These are phyloP conservation scores for Fusarium drepaniforme DNA, from an alignment of 2,329 filamentous ascomycete genomes.

Conservation along the genomic window DNA sequence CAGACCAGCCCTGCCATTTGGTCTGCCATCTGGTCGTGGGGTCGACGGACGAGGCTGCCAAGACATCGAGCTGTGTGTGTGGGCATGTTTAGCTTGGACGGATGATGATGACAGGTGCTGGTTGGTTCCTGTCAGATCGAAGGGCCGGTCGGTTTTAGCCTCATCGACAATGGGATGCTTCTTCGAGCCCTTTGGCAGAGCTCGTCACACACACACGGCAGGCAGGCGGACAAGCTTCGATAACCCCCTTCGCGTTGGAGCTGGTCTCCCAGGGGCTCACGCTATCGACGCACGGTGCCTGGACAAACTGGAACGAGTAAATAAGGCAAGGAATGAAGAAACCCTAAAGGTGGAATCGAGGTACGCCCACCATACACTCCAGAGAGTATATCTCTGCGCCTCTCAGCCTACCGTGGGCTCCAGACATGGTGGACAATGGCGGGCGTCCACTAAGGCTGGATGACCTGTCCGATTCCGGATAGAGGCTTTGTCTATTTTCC, in stretches of 20 bases:
- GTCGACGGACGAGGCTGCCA: conserved; percentile 5
- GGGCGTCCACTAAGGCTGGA: not conserved
- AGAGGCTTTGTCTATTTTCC: not conserved
- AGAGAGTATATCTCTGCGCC: not conserved
- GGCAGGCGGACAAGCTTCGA: not conserved
- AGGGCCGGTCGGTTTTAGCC: not conserved
- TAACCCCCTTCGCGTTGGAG: not conserved
- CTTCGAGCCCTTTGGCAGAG: not conserved
- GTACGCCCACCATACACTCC: not conserved
- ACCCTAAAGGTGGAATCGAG: not conserved
- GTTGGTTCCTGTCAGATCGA: not conserved
- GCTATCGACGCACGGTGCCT: not conserved
- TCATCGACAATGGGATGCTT: not conserved
- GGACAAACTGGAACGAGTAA: not conserved
- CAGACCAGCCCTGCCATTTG: not conserved
- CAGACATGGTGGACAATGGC: not conserved
- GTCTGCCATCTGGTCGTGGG: not conserved
- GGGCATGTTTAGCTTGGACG: not conserved
- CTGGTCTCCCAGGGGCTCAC: not conserved
- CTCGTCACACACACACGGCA: not conserved
- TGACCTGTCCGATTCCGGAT: not conserved
- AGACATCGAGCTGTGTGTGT: conserved; percentile 2
- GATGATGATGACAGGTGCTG: not conserved
- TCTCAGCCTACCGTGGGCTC: not conserved
- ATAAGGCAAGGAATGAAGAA: not conserved